Base-by-base conservation (phyloP, 192 early-diverging fungal species). In the Coemansia reversa region DNA sequence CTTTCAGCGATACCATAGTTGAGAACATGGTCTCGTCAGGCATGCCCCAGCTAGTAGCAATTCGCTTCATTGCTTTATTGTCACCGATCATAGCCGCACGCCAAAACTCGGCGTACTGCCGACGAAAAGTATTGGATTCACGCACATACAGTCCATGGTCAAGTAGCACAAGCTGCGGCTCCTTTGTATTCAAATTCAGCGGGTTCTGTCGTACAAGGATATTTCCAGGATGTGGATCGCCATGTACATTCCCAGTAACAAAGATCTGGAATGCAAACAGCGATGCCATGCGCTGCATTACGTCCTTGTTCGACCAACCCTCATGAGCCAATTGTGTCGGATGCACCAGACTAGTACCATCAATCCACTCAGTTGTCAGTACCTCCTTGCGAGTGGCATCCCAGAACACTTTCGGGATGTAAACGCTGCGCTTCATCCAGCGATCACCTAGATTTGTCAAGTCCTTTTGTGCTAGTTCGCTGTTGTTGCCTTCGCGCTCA, bases 141-240 rank as follows among this genome's bases (percentile, higher is more conserved):
- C 88, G 83, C 27, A 95, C 86, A 63, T 95, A 98, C 18, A 98
- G 86, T 5, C 95, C 95, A 73, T 98, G 95, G 55, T 98, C 95
- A 51, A 98, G 79, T 7, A 98, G 72, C 5, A 94, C 89, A 22
- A 92, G 70, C 79, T 93, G 90, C 27, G 83, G 84, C 29, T 70
- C 62, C 16, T 51, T 62, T 53, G 65, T 54, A 5, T 20, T 28
- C 19, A 23, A 24, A 27, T 85, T 67, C 0, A 70, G 27, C 0
- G 92, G 92, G 58, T 92, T 84, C 22, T 73, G 78, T 0, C 93
- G 84, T 6, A 95, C 82, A 0, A 96, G 78, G 47, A 95, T 83
- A 75, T 97, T 96, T 5, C 88, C 91, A 4, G 89, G 88, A 64
- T 92, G 92, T 18, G 92, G 92, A 59, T 95, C 93, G 20, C 92